Conservation (phyloP, 306 rosid species). For the Rosa chinensis region DNA sequence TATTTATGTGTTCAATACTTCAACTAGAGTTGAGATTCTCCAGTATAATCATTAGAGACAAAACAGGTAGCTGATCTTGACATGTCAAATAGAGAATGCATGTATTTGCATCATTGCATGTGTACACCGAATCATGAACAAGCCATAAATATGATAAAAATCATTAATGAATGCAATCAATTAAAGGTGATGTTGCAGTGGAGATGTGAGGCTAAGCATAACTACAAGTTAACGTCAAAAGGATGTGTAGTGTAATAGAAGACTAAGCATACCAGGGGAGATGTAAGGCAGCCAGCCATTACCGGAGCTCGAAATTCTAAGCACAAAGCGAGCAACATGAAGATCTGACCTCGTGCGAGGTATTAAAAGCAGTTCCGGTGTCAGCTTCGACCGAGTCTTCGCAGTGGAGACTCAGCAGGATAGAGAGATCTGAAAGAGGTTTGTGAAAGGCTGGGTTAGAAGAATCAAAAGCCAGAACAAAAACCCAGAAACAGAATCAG, state of each 20-base stretch:
- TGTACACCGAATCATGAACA: background rate
- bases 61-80: background rate
- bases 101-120: background rate
- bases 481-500: too few relatives aligned
- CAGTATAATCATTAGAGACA: background rate
- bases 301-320: constrained; percentile 56
- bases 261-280: constrained; percentile 56
- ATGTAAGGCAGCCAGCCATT: constrained; percentile 50
- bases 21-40: too few relatives aligned
- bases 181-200: background rate
- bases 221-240: background rate
- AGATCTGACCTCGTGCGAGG: too few relatives aligned
- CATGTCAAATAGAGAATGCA: background rate
- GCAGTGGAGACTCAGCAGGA: too few relatives aligned
- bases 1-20: too few relatives aligned
- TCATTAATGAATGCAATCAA: background rate
- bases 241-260: background rate
- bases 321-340: constrained; percentile 58
- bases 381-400: too few relatives aligned
- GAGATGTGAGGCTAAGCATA: background rate
- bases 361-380: too few relatives aligned
- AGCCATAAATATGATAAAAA: too few relatives aligned
- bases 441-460: too few relatives aligned
- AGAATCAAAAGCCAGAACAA: too few relatives aligned
- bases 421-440: too few relatives aligned